These are phyloP conservation scores for Rhynchosporium graminicola DNA, from an alignment of 2,329 filamentous ascomycete genomes.

Conservation along the genomic window DNA sequence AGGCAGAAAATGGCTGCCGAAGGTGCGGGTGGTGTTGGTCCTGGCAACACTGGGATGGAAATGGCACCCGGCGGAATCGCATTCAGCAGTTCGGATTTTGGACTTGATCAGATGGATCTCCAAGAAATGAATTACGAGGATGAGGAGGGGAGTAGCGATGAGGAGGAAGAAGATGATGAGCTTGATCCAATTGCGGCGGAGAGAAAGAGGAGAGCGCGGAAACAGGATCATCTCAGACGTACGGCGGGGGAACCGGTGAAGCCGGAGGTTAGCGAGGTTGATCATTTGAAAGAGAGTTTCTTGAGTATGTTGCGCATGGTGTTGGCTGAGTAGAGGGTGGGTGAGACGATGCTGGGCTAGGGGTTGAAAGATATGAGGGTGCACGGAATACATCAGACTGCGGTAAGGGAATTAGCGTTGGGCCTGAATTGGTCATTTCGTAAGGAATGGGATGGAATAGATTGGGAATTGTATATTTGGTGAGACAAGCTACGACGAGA, in stretches of 20 bases:
- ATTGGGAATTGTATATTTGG: too few species aligned
- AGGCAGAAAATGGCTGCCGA: constrained; percentile 98
- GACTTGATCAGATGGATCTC: constrained; percentile 81
- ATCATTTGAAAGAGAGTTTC: constrained; percentile 79
- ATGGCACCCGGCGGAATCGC: constrained; percentile 54
- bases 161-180: constrained; percentile 74
- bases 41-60: constrained; percentile 47
- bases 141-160: constrained; percentile 59
- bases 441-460: too few species aligned
- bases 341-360: too few species aligned
- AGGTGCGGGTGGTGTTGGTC: constrained; percentile 43
- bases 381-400: too few species aligned
- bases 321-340: constrained; percentile 63
- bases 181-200: constrained; percentile 87
- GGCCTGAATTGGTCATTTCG: too few species aligned
- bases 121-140: constrained; percentile 82
- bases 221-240: constrained; percentile 76
- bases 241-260: constrained; percentile 83
- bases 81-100: constrained; percentile 86
- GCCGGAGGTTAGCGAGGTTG: constrained; percentile 74
- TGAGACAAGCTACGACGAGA: too few species aligned
- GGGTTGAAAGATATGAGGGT: too few species aligned
- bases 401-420: too few species aligned
- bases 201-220: constrained; percentile 72
- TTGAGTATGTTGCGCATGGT: constrained; percentile 79